These are phyloP conservation scores for Beauveria varroae DNA, from an alignment of 2,329 filamentous ascomycete genomes.

Conservation along the genomic window DNA sequence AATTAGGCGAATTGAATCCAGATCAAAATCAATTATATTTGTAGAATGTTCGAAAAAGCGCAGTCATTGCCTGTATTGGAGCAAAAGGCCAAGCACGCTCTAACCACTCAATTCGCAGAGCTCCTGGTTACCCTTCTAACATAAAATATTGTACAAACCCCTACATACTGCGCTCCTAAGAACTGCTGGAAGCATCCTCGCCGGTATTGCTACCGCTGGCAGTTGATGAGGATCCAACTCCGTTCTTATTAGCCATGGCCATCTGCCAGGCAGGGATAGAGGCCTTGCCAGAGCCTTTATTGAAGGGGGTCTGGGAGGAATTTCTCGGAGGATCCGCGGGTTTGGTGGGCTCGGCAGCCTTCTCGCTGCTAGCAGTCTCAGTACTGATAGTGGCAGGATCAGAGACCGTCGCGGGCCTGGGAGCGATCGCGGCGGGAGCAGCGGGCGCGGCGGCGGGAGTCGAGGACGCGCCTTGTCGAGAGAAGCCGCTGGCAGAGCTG, in stretches of 20 bases:
- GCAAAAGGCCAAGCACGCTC: not conserved
- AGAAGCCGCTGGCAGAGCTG: slow-evolving; percentile 14
- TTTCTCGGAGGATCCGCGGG: slow-evolving; percentile 26
- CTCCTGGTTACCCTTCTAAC: not conserved
- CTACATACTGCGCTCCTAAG: not conserved
- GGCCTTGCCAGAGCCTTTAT: slow-evolving; percentile 42
- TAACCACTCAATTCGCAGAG: not conserved
- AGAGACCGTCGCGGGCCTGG: slow-evolving; percentile 13
- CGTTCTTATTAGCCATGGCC: slow-evolving; percentile 53
- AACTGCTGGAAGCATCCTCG: slow-evolving; percentile 18
- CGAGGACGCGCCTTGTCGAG: not conserved
- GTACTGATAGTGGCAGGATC: slow-evolving; percentile 19
- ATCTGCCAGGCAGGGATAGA: slow-evolving; percentile 77
- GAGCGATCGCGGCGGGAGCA: not conserved
- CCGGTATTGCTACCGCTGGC: slow-evolving; percentile 14
- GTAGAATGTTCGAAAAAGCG: not conserved
- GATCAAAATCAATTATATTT: not conserved
- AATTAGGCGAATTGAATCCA: not conserved
- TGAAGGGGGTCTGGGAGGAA: slow-evolving; percentile 21
- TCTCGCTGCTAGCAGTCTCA: slow-evolving; percentile 17
- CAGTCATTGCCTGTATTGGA: slow-evolving; percentile 1
- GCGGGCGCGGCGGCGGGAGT: not conserved
- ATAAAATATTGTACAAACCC: slow-evolving; percentile 6
- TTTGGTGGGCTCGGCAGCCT: slow-evolving; percentile 19
- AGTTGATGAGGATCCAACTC: slow-evolving; percentile 20